Percentiles rank a stretch among this genome's conserved stretches.
phyloP scores from a whole-genome alignment of 345 rosid species.

The Citrus glauca region DNA sequence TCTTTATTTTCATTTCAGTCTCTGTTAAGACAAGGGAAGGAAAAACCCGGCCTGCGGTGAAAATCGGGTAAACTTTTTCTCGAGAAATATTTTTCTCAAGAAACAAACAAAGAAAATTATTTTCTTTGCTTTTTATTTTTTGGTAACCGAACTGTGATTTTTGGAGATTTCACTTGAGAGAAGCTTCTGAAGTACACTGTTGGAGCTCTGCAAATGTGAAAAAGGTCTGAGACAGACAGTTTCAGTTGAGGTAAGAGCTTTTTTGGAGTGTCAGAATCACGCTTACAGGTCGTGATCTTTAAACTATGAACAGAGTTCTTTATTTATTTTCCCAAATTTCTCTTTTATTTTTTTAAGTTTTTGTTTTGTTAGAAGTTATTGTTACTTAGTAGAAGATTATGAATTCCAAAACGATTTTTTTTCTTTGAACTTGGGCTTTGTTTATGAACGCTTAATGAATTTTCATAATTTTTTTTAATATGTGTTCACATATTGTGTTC shows the following conservation, averaged over 20 bases:
- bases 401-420: not conserved
- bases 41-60: conserved; percentile 25
- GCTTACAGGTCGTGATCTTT: conserved; percentile 46
- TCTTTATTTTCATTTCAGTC: conserved; percentile 8
- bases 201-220: conserved; percentile 33
- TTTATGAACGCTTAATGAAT: not conserved
- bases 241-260: conserved; percentile 12
- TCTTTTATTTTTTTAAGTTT: not conserved
- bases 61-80: conserved; percentile 12
- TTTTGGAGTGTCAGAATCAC: conserved; percentile 8
- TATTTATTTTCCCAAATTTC: not conserved
- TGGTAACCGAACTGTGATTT: not conserved
- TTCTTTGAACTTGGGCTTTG: not conserved
- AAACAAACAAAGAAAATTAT: conserved; percentile 17
- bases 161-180: conserved; percentile 2
- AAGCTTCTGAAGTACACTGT: conserved; percentile 20
- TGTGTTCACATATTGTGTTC: not conserved
- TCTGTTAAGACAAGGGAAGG: conserved; percentile 25
- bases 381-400: not conserved
- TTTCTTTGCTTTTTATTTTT: not conserved
- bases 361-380: not conserved
- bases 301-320: not conserved
- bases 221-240: conserved; percentile 17
- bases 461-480: not conserved
- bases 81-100: conserved; percentile 26